Percentiles rank a stretch among this genome's conserved stretches.
Evolutionary conservation across 306 rosid species (phyloP).

Genomic region (Prunus padus): DNA sequence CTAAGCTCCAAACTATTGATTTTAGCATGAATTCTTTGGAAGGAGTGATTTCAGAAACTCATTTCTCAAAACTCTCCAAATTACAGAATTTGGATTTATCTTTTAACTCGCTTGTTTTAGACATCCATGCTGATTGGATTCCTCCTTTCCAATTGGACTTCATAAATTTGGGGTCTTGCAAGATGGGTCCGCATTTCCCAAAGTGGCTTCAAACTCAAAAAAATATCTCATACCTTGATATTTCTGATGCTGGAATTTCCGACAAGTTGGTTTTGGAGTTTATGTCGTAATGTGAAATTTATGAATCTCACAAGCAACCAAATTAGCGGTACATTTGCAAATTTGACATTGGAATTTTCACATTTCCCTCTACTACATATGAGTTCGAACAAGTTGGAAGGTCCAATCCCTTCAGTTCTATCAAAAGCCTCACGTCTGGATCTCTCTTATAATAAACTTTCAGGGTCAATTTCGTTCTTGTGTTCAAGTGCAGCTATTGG

Average conservation of each 20-base stretch:
- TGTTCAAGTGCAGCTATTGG: neutral
- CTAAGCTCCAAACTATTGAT: neutral
- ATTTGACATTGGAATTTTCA: too few species aligned
- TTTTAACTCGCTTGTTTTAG: neutral
- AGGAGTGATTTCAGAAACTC: too few species aligned
- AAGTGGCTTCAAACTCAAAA: slow-evolving; percentile 2
- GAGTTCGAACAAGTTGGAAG: neutral
- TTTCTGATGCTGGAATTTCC: neutral
- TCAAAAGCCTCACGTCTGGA: neutral
- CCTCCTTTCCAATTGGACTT: neutral
- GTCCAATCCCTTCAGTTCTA: neutral
- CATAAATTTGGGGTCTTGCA: neutral
- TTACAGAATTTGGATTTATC: neutral
- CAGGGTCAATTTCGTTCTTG: neutral
- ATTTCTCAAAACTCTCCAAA: neutral
- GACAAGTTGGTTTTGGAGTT: slow-evolving; percentile 19
- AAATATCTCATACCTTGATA: neutral
- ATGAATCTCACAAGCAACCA: slow-evolving; percentile 12
- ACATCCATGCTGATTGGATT: neutral
- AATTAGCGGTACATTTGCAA: neutral
- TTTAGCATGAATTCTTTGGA: too few species aligned
- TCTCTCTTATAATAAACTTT: neutral
- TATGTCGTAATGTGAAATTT: too few species aligned
- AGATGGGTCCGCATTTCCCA: neutral
- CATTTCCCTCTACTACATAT: neutral